Percentiles rank a stretch among this genome's conserved stretches.
phyloP scores from a whole-genome alignment of 2,329 filamentous ascomycete species.

The Diaporthe humulicola region DNA sequence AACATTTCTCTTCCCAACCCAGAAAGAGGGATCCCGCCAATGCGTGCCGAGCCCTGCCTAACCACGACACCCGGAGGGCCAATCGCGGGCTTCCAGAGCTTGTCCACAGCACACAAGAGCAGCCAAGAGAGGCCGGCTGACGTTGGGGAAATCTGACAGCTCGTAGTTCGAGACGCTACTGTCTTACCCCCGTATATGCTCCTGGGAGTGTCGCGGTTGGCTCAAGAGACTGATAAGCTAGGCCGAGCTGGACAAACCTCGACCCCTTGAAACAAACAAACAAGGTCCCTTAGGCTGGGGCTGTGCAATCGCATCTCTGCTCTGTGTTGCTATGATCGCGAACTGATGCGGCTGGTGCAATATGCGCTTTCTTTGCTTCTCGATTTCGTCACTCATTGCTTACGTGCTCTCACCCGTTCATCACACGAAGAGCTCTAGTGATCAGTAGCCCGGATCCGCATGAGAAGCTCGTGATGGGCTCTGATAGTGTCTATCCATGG shows the following conservation, averaged over 20 bases:
- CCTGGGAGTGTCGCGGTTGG: constrained; percentile 7
- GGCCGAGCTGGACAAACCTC: not conserved
- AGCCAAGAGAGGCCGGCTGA: not conserved
- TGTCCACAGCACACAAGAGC: not conserved
- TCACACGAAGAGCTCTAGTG: not conserved
- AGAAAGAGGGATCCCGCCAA: not conserved
- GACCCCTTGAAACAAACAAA: constrained; percentile 27
- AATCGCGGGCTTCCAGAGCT: not conserved
- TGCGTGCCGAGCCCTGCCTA: constrained; percentile 14
- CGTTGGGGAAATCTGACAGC: constrained; percentile 1
- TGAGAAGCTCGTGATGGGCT: not conserved
- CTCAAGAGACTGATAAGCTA: not conserved
- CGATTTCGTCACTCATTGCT: not conserved
- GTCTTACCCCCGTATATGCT: not conserved
- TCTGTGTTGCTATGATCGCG: not conserved
- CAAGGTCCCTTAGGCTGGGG: not conserved
- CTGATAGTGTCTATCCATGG: not conserved
- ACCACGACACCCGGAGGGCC: not conserved
- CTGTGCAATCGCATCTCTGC: constrained; percentile 18
- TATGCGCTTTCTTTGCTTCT: not conserved
- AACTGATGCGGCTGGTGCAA: not conserved
- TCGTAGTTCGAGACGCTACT: constrained; percentile 11
- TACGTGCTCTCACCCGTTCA: not conserved
- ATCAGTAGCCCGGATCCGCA: not conserved
- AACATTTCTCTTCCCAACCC: constrained; percentile 1